phyloP scores from a whole-genome alignment of 371 early-diverging fungal genomes.

The Chytridium lagenaria region DNA sequence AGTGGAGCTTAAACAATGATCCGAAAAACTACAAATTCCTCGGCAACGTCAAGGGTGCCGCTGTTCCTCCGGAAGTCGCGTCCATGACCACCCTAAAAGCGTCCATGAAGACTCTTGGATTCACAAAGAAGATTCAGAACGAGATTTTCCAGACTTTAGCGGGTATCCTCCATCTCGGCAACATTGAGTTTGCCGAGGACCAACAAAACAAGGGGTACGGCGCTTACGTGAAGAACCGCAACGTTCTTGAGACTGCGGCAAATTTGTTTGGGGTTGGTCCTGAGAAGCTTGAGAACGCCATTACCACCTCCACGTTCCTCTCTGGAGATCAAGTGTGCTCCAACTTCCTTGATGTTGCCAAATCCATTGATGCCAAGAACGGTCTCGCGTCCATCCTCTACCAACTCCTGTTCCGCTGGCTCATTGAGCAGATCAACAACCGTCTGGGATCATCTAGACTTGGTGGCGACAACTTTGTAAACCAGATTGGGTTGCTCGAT shows the following conservation, averaged over 20 bases:
- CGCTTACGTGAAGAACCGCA: slow-evolving; percentile 54
- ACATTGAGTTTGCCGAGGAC: slow-evolving; percentile 44
- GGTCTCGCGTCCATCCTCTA: slow-evolving; percentile 29
- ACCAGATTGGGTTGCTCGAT: slow-evolving; percentile 64
- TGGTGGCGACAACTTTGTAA: slow-evolving; percentile 31
- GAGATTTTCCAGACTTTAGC: slow-evolving; percentile 44
- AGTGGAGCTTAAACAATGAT: slow-evolving; percentile 32
- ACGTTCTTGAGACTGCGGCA: slow-evolving; percentile 69
- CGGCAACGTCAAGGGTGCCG: slow-evolving; percentile 20
- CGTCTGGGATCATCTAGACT: slow-evolving; percentile 24
- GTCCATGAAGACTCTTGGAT: slow-evolving; percentile 43
- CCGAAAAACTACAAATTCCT: slow-evolving; percentile 34
- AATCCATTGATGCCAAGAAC: slow-evolving; percentile 34
- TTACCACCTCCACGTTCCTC: slow-evolving; percentile 51
- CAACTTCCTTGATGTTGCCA: slow-evolving; percentile 32
- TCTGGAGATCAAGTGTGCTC: slow-evolving; percentile 43
- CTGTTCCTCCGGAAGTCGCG: slow-evolving; percentile 31
- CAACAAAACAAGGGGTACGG: slow-evolving; percentile 34
- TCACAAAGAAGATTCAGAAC: slow-evolving; percentile 38
- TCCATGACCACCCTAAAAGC: slow-evolving; percentile 25
- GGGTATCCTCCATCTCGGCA: slow-evolving; percentile 49
- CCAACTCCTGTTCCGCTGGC: slow-evolving; percentile 55
- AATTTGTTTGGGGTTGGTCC: slow-evolving; percentile 51
- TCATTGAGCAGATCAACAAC: slow-evolving; percentile 58
- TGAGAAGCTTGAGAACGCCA: slow-evolving; percentile 48